Percentiles rank a stretch among this genome's conserved stretches.
Evolutionary conservation across 2,329 filamentous ascomycete genomes (phyloP).

Genomic region (Zymoseptoria passerinii): DNA sequence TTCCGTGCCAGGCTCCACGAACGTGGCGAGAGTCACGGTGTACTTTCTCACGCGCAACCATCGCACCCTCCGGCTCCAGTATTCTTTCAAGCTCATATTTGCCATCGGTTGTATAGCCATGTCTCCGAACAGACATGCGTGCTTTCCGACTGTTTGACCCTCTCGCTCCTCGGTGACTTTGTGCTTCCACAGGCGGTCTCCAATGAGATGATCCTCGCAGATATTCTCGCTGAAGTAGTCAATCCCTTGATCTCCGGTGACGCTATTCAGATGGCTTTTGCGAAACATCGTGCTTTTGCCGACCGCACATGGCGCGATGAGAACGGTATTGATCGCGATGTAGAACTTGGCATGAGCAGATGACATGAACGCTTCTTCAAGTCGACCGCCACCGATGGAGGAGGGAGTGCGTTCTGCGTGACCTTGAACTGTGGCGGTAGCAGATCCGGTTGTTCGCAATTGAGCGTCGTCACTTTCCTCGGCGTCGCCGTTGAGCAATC

Average conservation of each 20-base stretch:
- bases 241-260: slow-evolving; percentile 61
- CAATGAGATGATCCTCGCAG: slow-evolving; percentile 94
- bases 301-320: slow-evolving; percentile 83
- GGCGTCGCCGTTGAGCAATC: slow-evolving; percentile 10
- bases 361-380: slow-evolving; percentile 93
- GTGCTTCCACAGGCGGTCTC: slow-evolving; percentile 77
- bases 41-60: slow-evolving; percentile 94
- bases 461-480: slow-evolving; percentile 7
- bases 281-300: slow-evolving; percentile 99
- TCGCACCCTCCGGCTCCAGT: slow-evolving; percentile 70
- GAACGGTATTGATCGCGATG: slow-evolving; percentile 87
- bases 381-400: slow-evolving; percentile 59
- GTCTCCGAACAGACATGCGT: slow-evolving; percentile 76
- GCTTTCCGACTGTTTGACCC: slow-evolving; percentile 55
- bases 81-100: slow-evolving; percentile 67
- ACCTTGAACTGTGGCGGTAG: slow-evolving; percentile 16
- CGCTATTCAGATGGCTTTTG: slow-evolving; percentile 73
- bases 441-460: slow-evolving; percentile 19
- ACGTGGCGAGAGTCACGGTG: slow-evolving; percentile 78
- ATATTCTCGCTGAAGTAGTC: slow-evolving; percentile 95
- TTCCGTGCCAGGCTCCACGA: slow-evolving; percentile 90
- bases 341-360: slow-evolving; percentile 97
- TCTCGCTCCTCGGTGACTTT: slow-evolving; percentile 37
- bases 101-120: slow-evolving; percentile 84
- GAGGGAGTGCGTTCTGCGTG: slow-evolving; percentile 16